These are phyloP conservation scores for Tephrocybe sp. DNA, from an alignment of 768 basidiomycete genomes.

Conservation along the genomic window DNA sequence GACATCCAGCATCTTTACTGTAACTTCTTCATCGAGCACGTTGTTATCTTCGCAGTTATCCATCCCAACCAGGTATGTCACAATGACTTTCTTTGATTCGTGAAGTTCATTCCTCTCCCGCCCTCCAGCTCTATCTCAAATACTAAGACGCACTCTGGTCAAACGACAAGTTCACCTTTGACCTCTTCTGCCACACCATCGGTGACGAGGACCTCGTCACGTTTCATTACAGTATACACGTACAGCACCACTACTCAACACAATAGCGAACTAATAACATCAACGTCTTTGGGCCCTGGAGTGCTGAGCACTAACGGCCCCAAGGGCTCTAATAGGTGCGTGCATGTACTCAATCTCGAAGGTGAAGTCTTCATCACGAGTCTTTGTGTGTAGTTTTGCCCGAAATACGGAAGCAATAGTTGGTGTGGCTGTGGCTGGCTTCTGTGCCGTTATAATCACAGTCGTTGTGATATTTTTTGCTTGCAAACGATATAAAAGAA, in stretches of 20 bases:
- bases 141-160: not conserved
- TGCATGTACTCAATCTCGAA: not conserved
- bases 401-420: conserved; percentile 37
- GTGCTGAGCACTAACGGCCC: conserved; percentile 30
- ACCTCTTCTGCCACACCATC: not conserved
- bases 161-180: not conserved
- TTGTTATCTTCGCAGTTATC: not conserved
- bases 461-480: conserved; percentile 30
- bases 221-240: conserved; percentile 14
- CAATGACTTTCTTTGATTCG: too few species aligned
- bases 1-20: not conserved
- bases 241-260: conserved; percentile 15
- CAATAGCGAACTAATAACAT: conserved; percentile 10
- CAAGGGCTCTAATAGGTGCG: conserved; percentile 21
- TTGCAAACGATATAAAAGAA: conserved; percentile 26
- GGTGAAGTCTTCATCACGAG: not conserved
- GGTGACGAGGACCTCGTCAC: conserved; percentile 2
- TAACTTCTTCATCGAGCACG: not conserved
- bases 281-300: conserved; percentile 25
- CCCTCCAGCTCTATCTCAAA: not conserved
- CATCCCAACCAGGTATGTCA: conserved; percentile 3
- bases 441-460: conserved; percentile 25
- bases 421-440: conserved; percentile 32
- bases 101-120: too few species aligned
- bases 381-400: conserved; percentile 27